Conservation (phyloP, 2,329 filamentous ascomycete species). For the Tolypocladium tundrense region DNA sequence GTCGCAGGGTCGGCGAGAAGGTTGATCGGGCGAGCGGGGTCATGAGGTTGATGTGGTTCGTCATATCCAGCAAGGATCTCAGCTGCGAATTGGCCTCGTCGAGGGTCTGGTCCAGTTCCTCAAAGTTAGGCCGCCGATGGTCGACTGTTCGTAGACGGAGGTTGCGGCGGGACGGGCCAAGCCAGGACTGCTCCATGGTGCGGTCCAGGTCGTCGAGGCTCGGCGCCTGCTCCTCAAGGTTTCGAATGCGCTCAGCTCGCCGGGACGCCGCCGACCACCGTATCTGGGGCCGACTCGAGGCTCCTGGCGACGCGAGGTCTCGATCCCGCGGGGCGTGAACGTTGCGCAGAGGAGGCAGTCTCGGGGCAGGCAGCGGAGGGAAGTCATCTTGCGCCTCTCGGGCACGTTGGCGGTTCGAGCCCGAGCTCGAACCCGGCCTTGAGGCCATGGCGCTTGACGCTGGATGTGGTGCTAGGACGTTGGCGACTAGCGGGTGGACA, state of each 20-base stretch:
- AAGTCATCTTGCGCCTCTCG: slow-evolving; percentile 20
- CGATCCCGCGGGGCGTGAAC: slow-evolving; percentile 17
- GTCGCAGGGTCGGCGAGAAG: slow-evolving; percentile 23
- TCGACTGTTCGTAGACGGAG: slow-evolving; percentile 15
- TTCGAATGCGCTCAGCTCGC: slow-evolving; percentile 25
- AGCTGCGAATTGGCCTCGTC: slow-evolving; percentile 34
- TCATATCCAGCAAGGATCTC: slow-evolving; percentile 30
- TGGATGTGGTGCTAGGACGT: neutral
- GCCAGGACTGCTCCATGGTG: slow-evolving; percentile 16
- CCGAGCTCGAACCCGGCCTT: slow-evolving; percentile 19
- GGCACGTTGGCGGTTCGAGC: slow-evolving; percentile 19
- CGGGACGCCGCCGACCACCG: slow-evolving; percentile 16
- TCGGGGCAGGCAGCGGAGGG: slow-evolving; percentile 18
- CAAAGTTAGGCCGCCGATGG: slow-evolving; percentile 17
- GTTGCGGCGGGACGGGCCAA: slow-evolving; percentile 12
- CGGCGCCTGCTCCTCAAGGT: slow-evolving; percentile 17
- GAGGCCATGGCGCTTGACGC: slow-evolving; percentile 17
- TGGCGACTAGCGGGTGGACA: neutral
- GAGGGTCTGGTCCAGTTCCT: slow-evolving; percentile 27
- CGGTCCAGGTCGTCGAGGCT: slow-evolving; percentile 16
- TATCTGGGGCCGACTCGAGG: slow-evolving; percentile 3
- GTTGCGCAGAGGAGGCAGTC: slow-evolving; percentile 21
- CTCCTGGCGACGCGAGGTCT: slow-evolving; percentile 10
- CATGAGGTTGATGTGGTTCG: slow-evolving; percentile 19
- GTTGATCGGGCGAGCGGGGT: slow-evolving; percentile 18